Base-by-base conservation (phyloP, 2,329 filamentous ascomycete genomes). In the Fonsecaea erecta region DNA sequence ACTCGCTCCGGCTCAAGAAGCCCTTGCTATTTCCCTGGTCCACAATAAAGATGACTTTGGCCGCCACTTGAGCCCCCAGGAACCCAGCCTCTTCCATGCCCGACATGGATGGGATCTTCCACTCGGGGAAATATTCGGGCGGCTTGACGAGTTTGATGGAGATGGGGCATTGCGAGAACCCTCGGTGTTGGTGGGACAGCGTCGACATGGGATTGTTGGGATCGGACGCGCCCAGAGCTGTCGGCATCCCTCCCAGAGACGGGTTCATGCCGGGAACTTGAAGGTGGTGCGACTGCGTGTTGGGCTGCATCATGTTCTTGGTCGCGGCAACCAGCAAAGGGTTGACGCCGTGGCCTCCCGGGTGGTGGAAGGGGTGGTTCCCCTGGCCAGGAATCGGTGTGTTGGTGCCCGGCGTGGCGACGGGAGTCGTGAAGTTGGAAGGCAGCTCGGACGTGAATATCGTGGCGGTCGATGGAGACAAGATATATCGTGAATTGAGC, bases 381-480 rank as follows among this genome's bases (percentile, higher is more conserved):
- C 70, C 82, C 76, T 73, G 82, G 74, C 77, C 77, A 51, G 74
- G 73, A 53, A 80, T 73, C 1, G 91, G 92, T 0, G 95, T 96
- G 1, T 94, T 98, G 77, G 96, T 95, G 16, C 93, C 88, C 35
- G 94, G 94, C 0, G 94, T 98, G 21, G 92, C 93, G 11, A 90
- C 85, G 1, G 95, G 95, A 0, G 95, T 98, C 32, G 91, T 93
- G 75, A 97, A 86, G 78, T 95, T 94, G 8, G 93, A 97, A 7
- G 95, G 95, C 40, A 98, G 88, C 78, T 99, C 95, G 24, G 93
- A 97, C 37, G 93, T 97, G 83, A 98, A 98, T 74, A 98, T 98
- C 48, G 93, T 97, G 57, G 92, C 93, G 1, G 92, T 94, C 30
- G 90, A 93, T 0, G 95, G 95, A 1, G 93, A 96, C 71, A 99